These are phyloP conservation scores for Mycena filopes DNA, from an alignment of 768 basidiomycete genomes.

Conservation along the genomic window DNA sequence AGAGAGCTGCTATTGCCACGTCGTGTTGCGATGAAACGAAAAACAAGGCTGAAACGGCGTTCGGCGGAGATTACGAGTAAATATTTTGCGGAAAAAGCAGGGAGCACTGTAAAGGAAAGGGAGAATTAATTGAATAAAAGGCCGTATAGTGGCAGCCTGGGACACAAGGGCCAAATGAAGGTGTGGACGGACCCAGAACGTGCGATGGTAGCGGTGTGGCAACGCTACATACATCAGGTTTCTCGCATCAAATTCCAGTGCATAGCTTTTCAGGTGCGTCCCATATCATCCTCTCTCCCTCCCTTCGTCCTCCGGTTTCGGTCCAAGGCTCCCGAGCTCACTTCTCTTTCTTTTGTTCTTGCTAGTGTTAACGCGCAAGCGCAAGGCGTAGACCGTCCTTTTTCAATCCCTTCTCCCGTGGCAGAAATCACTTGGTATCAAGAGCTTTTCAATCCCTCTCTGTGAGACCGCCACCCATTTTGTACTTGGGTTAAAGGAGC, in stretches of 20 bases:
- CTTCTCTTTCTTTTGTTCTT: constrained; percentile 48
- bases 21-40: too few species aligned
- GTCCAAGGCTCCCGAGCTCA: constrained; percentile 42
- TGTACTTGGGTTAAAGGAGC: constrained; percentile 35
- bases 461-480: constrained; percentile 55
- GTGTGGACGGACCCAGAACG: not conserved
- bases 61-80: too few species aligned
- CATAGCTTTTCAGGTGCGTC: constrained; percentile 8
- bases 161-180: not conserved
- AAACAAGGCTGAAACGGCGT: too few species aligned
- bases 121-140: too few species aligned
- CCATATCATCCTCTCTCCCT: constrained; percentile 33
- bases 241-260: constrained; percentile 14
- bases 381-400: constrained; percentile 78
- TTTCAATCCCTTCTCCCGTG: constrained; percentile 49
- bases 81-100: too few species aligned
- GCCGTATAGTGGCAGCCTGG: too few species aligned
- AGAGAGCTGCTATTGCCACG: too few species aligned
- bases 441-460: constrained; percentile 53
- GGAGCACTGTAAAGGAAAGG: too few species aligned
- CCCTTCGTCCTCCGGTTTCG: constrained; percentile 38
- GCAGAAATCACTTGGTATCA: constrained; percentile 36
- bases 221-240: not conserved
- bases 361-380: constrained; percentile 55
- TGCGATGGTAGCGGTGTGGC: constrained; percentile 12